Percentiles rank a stretch among this genome's conserved stretches.
Conservation (phyloP, 2,329 filamentous ascomycete species). For the Penicillium digitatum region DNA sequence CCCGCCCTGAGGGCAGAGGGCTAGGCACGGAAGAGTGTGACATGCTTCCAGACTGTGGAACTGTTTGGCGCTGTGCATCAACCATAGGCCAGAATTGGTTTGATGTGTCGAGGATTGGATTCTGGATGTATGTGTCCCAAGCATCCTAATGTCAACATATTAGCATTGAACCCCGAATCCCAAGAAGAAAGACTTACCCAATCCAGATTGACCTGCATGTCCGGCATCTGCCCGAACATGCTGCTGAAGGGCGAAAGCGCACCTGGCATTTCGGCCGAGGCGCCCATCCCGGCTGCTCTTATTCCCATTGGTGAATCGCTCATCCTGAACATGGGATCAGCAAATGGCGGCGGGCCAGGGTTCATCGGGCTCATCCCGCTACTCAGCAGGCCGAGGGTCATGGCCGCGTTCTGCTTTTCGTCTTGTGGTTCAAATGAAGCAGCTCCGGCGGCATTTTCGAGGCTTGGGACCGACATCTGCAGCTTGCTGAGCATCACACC, state of each 20-base stretch:
- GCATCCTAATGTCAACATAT: conserved; percentile 51
- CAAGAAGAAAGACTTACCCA: conserved; percentile 51
- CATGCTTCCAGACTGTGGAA: conserved; percentile 14
- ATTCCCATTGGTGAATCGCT: conserved; percentile 28
- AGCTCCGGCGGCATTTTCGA: conserved; percentile 24
- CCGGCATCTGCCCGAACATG: conserved; percentile 55
- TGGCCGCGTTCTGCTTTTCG: conserved; percentile 62
- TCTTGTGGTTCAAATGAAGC: conserved; percentile 45
- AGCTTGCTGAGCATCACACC: conserved; percentile 81
- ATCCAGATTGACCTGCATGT: conserved; percentile 56
- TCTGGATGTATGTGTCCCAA: conserved; percentile 67
- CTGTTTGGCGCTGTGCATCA: conserved; percentile 31
- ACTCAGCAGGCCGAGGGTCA: conserved; percentile 67
- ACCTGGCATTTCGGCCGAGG: conserved; percentile 38
- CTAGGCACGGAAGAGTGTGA: conserved; percentile 18
- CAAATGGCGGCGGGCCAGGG: conserved; percentile 29
- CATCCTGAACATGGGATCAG: conserved; percentile 30
- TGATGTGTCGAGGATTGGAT: conserved; percentile 45
- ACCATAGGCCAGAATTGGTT: conserved; percentile 40
- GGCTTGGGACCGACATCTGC: conserved; percentile 34
- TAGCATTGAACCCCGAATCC: conserved; percentile 12
- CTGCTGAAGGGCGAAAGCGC: conserved; percentile 51
- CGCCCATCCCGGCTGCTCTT: conserved; percentile 20
- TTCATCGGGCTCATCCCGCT: conserved; percentile 55
- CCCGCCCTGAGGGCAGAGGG: conserved; percentile 22